Evolutionary conservation across 352 stramenopile genomes (phyloP), one percentile per base, ranked within the genome.

Genomic region (Globisporangium apiculatum): DNA sequence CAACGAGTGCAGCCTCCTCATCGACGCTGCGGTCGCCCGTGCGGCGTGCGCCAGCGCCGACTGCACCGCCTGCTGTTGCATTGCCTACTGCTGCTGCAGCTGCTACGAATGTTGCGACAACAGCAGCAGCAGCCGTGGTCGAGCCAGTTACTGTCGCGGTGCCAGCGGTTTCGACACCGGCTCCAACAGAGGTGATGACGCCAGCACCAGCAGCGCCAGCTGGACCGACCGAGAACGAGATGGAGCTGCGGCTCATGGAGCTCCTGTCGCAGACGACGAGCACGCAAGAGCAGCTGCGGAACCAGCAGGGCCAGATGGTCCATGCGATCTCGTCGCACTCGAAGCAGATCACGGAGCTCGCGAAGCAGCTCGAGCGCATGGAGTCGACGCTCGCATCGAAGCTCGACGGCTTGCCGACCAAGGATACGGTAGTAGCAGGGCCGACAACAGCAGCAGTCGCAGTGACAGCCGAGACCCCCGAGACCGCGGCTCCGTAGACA

Each of bases 241-340:
- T 94, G 81, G 83, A 94, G 65, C 71, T 69, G 24, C 76, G 74
- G 51, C 62, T 94, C 18, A 71, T 94, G 71, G 60, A 90, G 56
- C 57, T 94, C 47, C 64, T 94, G 37, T 87, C 78, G 46, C 80
- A 94, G 64, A 94, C 83, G 0, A 94, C 83, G 24, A 81, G 61
- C 41, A 94, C 83, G 5, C 83, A 94, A 53, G 75, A 89, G 62
- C 83, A 94, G 53, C 65, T 94, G 31, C 77, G 78, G 17, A 85
- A 83, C 60, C 83, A 94, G 61, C 83, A 94, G 40, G 75, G 68
- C 0, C 77, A 90, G 55, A 94, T 94, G 83, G 83, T 90, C 31
- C 79, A 79, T 46, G 79, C 83, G 15, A 87, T 94, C 58, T 74
- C 55, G 58, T 78, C 66, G 36, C 81, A 94, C 61, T 86, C 79